A percentile compares a stretch with the other conserved stretches of the same genome.
phyloP scores from a whole-genome alignment of 306 rosid genomes.

The Prunus kanzakura region DNA sequence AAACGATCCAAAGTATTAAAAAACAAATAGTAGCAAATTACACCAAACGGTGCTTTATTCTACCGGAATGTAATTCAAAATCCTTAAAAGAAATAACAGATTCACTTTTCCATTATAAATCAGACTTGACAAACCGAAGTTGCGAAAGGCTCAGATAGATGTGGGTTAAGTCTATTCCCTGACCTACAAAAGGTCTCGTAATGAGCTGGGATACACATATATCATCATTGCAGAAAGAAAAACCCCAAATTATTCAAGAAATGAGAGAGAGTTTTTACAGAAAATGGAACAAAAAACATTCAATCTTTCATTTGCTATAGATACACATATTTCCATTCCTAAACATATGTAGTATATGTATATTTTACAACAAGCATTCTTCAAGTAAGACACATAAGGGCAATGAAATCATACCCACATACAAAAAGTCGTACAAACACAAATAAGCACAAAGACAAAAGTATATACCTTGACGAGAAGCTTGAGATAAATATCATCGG shows the following conservation, averaged over 20 bases:
- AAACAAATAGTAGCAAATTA: background rate
- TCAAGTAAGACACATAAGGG: background rate
- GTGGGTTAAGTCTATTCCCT: constrained; percentile 32
- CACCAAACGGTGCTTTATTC: background rate
- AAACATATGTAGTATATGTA: too few species aligned
- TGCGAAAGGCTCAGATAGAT: constrained; percentile 31
- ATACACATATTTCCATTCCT: too few species aligned
- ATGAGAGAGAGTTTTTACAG: background rate
- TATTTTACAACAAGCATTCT: background rate
- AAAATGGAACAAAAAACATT: background rate
- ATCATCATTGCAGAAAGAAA: constrained; percentile 33
- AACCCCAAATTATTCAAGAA: background rate
- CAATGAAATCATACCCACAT: background rate
- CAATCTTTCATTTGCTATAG: background rate
- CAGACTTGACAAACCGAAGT: background rate
- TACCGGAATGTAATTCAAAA: background rate
- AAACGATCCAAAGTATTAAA: background rate
- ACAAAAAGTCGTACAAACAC: background rate
- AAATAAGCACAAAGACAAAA: background rate
- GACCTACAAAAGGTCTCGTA: constrained; percentile 47
- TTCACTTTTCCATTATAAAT: background rate
- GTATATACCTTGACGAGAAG: constrained; percentile 45
- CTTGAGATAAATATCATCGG: constrained; percentile 77
- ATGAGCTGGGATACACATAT: constrained; percentile 51
- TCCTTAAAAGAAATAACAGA: background rate